Conservation (phyloP, 106 monocot species). For the Amphibolis antarctica region DNA sequence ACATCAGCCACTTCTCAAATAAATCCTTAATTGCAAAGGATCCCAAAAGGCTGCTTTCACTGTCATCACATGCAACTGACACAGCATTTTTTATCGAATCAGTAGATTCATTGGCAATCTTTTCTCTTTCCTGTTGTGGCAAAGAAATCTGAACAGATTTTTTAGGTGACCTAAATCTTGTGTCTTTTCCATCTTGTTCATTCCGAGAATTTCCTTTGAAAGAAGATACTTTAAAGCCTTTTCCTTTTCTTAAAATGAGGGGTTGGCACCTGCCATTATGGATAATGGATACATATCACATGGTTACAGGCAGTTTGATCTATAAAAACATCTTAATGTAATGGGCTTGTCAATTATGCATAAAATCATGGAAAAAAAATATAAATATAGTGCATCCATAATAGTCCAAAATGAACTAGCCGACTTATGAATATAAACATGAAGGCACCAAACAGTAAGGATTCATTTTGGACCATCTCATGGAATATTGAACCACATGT, state of each 20-base stretch:
- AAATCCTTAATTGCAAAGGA: not conserved
- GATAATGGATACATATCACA: no score
- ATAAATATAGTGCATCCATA: no score
- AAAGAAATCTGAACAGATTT: not conserved
- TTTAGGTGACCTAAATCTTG: not conserved
- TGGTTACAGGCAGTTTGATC: no score
- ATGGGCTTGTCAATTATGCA: no score
- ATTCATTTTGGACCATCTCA: no score
- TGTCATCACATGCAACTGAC: not conserved
- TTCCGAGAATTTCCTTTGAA: not conserved
- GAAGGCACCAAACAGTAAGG: no score
- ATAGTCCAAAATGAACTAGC: no score
- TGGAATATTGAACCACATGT: no score
- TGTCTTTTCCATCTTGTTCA: not conserved
- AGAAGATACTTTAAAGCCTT: not conserved
- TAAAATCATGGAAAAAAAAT: no score
- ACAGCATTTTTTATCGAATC: no score
- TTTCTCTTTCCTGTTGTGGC: not conserved
- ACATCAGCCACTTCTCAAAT: constrained; percentile 1
- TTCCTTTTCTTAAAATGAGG: not conserved
- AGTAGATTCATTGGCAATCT: not conserved
- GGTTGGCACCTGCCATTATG: not conserved
- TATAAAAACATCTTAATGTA: no score
- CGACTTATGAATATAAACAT: no score
- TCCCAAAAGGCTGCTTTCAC: not conserved